Evolutionary conservation across 1,284 basidiomycete genomes (phyloP).

Genomic region (Leccinum cinnamomeum): DNA sequence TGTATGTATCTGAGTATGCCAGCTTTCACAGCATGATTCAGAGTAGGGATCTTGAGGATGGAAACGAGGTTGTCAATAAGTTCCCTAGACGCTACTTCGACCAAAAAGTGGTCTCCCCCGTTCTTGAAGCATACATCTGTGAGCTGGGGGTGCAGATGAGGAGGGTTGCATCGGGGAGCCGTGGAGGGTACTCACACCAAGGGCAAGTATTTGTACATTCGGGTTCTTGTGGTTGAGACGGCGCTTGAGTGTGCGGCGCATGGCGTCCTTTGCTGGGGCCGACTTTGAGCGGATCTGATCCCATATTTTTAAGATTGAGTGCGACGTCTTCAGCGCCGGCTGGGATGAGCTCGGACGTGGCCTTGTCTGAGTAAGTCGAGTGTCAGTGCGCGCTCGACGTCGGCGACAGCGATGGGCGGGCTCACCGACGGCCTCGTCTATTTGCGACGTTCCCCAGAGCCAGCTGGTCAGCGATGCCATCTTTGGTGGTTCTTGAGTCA

Average conservation of each 20-base stretch:
- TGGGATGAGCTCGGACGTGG: no score
- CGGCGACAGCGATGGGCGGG: no score
- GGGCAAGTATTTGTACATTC: constrained; percentile 88
- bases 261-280: no score
- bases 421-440: no score
- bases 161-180: constrained; percentile 3
- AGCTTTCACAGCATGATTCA: constrained; percentile 84
- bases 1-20: constrained; percentile 82
- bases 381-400: no score
- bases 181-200: constrained; percentile 60
- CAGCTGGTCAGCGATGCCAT: no score
- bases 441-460: no score
- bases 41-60: constrained; percentile 68
- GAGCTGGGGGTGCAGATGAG: constrained; percentile 49
- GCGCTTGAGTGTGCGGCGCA: constrained; percentile 61
- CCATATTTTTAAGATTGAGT: no score
- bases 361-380: no score
- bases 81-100: constrained; percentile 82
- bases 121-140: constrained; percentile 98
- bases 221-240: constrained; percentile 94
- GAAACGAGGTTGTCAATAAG: constrained; percentile 93
- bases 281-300: no score
- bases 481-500: no score
- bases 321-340: no score
- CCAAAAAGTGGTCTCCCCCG: constrained; percentile 90